Conservation (phyloP, 176 grass and related monocot species). For the Paspalum notatum region DNA sequence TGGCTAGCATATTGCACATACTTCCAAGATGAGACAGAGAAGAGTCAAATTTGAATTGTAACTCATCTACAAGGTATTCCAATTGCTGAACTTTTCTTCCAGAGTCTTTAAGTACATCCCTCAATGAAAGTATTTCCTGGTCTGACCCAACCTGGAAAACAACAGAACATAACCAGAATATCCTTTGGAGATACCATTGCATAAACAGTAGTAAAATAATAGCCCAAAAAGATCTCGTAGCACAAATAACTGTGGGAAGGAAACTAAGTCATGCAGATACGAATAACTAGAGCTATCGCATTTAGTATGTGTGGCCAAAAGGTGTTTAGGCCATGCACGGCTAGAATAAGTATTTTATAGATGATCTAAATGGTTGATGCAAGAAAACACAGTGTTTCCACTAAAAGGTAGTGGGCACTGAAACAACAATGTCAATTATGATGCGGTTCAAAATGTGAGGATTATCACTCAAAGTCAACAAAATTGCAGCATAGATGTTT, state of each 20-base stretch:
- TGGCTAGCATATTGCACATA: constrained; percentile 33
- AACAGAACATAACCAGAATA: constrained; percentile 37
- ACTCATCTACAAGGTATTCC: constrained; percentile 59
- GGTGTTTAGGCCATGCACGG: not conserved
- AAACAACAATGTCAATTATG: constrained; percentile 3
- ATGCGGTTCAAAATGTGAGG: not conserved
- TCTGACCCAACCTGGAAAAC: constrained; percentile 65
- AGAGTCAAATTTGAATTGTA: constrained; percentile 67
- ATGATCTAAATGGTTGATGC: constrained; percentile 13
- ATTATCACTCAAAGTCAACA: constrained; percentile 22
- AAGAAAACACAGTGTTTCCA: constrained; percentile 16
- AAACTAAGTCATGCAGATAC: constrained; percentile 21
- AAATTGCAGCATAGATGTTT: constrained; percentile 5
- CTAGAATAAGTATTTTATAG: constrained; percentile 19
- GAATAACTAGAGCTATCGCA: constrained; percentile 8
- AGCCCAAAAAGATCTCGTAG: not conserved
- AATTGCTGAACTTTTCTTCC: constrained; percentile 63
- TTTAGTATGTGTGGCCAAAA: not conserved
- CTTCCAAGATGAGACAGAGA: constrained; percentile 47
- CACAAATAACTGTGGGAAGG: constrained; percentile 3
- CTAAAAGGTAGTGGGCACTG: constrained; percentile 17
- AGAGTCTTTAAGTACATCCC: constrained; percentile 61
- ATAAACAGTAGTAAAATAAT: constrained; percentile 17
- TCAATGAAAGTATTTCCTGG: constrained; percentile 73
- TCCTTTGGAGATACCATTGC: not conserved